A percentile compares a stretch with the other conserved stretches of the same genome.
Evolutionary conservation across 805 yeast species (phyloP).

Genomic region (Suhomyces kilbournensis): DNA sequence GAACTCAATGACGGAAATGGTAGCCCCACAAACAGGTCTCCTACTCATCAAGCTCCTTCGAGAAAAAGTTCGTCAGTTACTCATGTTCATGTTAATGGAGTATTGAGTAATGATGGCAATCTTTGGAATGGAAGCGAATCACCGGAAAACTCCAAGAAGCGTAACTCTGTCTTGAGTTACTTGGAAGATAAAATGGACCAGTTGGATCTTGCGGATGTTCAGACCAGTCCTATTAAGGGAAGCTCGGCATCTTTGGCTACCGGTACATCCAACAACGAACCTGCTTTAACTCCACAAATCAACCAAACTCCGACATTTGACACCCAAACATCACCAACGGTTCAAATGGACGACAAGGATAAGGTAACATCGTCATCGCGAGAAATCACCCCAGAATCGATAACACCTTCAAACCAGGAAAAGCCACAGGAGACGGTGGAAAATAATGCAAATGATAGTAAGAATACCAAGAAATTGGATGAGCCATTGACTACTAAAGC

Average conservation of each 20-base stretch:
- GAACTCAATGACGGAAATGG: conserved; percentile 11
- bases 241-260: conserved; percentile 1
- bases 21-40: conserved; percentile 11
- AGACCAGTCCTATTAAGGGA: conserved; percentile 18
- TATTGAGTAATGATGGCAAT: conserved; percentile 24
- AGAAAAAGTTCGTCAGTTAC: conserved; percentile 42
- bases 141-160: conserved; percentile 24
- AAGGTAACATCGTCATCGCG: not conserved
- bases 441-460: not conserved
- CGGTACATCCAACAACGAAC: not conserved
- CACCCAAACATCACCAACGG: conserved; percentile 7
- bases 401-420: conserved; percentile 1
- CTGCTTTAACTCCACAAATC: conserved; percentile 25
- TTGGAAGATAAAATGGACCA: conserved; percentile 45
- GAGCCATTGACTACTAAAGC: conserved; percentile 1
- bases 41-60: conserved; percentile 11
- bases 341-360: not conserved
- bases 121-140: conserved; percentile 6
- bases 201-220: conserved; percentile 33
- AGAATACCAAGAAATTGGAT: not conserved
- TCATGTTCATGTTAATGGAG: conserved; percentile 44
- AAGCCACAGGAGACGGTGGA: conserved; percentile 1
- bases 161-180: conserved; percentile 40
- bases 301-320: conserved; percentile 32
- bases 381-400: conserved; percentile 3